Percentiles rank a stretch among this genome's conserved stretches.
These are phyloP conservation scores for Periglandula ipomoeae DNA, from an alignment of 2,329 filamentous ascomycete genomes.

Conservation along the genomic window DNA sequence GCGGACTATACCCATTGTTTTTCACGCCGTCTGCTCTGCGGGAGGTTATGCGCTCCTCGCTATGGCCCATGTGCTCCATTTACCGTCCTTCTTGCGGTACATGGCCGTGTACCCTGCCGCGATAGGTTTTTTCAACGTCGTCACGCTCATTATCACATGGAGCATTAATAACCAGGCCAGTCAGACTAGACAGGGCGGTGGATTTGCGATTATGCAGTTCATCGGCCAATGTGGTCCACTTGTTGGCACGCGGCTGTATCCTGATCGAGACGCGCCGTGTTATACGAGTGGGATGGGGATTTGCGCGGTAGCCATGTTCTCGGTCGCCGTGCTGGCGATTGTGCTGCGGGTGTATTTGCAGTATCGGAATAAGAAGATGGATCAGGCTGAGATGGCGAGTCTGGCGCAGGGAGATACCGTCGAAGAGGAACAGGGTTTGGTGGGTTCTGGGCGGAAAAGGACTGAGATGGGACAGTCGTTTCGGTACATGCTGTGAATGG, in stretches of 20 bases:
- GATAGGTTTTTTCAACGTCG: constrained; percentile 73
- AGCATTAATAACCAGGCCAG: constrained; percentile 75
- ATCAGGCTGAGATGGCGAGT: constrained; percentile 22
- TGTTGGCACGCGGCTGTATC: constrained; percentile 59
- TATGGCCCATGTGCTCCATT: constrained; percentile 38
- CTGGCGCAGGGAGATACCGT: constrained; percentile 15
- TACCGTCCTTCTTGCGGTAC: constrained; percentile 51
- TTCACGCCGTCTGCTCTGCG: constrained; percentile 59
- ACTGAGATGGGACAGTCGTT: constrained; percentile 22
- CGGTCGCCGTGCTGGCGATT: constrained; percentile 47
- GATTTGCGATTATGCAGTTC: constrained; percentile 71
- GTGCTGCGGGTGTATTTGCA: constrained; percentile 44
- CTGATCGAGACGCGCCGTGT: constrained; percentile 48
- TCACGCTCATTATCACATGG: constrained; percentile 82
- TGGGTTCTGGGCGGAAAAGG: constrained; percentile 21
- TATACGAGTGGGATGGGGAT: constrained; percentile 54
- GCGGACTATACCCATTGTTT: constrained; percentile 57
- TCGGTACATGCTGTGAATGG: constrained; percentile 35
- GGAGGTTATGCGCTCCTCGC: constrained; percentile 52
- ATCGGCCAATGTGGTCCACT: constrained; percentile 74
- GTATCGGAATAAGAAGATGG: constrained; percentile 39
- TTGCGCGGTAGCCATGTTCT: constrained; percentile 54
- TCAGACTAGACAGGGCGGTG: constrained; percentile 60
- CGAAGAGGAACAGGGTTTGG: constrained; percentile 31
- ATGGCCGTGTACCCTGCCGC: constrained; percentile 69